Base-by-base conservation (phyloP, 169 alveolate species). In the Plasmodium fragile region DNA sequence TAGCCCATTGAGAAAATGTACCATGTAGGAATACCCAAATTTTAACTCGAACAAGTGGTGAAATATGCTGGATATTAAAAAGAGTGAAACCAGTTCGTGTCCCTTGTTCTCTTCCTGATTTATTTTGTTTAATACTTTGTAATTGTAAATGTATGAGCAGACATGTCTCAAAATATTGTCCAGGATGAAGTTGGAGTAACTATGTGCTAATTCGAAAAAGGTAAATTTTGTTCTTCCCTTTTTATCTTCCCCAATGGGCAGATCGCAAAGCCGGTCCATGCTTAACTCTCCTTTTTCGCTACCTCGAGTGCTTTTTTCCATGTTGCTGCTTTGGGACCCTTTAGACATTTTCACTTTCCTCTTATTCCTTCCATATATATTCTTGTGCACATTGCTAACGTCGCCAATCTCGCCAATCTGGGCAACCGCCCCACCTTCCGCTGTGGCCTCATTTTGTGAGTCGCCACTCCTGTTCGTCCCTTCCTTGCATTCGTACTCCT, bases 1-100 rank as follows among this genome's bases (percentile, higher is more conserved):
- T 91, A 91, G 39, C 30, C 94, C 94, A 91, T 81, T 91, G 49
- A 91, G 75, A 91, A 91, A 91, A 55, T 91, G 94, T 25, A 69
- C 71, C 7, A 91, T 39, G 73, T 71, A 70, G 71, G 79, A 80
- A 71, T 91, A 91, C 10, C 94, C 94, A 91, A 55, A 91, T 70
- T 71, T 91, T 81, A 91, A 28, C 36, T 91, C 81, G 75, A 80
- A 91, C 43, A 91, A 91, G 41, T 77, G 11, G 36, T 71, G 72
- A 91, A 91, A 91, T n/a, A 91, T 43, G 13, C 82, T 91, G 25
- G 94, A 73, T 11, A 91, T 91, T 30, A 41, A 81, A 32, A 91
- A 80, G 32, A 81, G 78, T 1, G 94, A 91, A 80, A 91, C 87
- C 2, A 71, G 22, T 69, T 91, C 94, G 55, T 91, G 43, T 3